Percentiles rank a stretch among this genome's conserved stretches.
Evolutionary conservation across 345 rosid species (phyloP).

Genomic region (Eucalyptus microcorys): DNA sequence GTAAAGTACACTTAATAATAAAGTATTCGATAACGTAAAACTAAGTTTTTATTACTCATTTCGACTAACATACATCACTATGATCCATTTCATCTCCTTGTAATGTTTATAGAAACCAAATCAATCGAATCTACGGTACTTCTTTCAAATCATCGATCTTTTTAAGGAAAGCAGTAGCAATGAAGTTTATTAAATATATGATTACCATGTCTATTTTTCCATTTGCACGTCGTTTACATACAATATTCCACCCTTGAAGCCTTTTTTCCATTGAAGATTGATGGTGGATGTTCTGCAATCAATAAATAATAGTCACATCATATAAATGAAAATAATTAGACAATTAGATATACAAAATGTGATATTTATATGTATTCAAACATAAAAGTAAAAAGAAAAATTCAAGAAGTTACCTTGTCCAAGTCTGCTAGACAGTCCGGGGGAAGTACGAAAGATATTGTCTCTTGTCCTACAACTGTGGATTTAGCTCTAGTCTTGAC

Average conservation of each 20-base stretch:
- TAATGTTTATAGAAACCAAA: background rate
- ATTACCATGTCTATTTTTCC: background rate
- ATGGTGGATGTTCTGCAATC: background rate
- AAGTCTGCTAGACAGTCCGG: rapidly evolving
- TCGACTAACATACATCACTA: background rate
- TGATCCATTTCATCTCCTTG: background rate
- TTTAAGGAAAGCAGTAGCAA: background rate
- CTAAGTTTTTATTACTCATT: background rate
- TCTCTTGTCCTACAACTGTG: background rate
- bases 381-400: background rate
- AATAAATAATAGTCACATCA: background rate
- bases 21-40: too few relatives aligned
- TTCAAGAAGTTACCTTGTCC: background rate
- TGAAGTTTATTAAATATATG: background rate
- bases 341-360: too few relatives aligned
- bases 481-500: background rate
- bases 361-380: background rate
- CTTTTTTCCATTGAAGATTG: background rate
- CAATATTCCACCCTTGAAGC: background rate
- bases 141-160: background rate
- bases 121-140: background rate
- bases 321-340: background rate
- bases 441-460: background rate
- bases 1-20: background rate
- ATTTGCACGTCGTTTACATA: background rate